Conservation (phyloP, 441 rosid species). For the Dalechampia spathulata region DNA sequence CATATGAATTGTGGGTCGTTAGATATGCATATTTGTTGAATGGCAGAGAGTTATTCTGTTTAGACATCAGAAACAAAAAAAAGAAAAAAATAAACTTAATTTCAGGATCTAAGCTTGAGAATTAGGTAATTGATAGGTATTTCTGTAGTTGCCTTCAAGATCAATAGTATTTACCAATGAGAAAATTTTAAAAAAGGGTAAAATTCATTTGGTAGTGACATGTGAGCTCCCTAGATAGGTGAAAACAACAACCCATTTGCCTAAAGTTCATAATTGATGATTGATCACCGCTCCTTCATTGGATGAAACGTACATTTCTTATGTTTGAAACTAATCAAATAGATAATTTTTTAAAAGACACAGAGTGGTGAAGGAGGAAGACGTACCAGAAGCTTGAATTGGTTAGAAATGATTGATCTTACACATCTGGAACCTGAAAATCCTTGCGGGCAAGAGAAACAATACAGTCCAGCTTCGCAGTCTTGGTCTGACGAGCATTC, state of each 20-base stretch:
- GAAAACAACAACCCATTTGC: not conserved
- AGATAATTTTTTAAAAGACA: not conserved
- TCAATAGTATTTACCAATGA: too few species aligned
- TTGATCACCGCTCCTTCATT: slow-evolving; percentile 2
- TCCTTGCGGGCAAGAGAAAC: slow-evolving; percentile 46
- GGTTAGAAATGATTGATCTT: slow-evolving; percentile 49
- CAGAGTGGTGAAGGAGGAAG: not conserved
- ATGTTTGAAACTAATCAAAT: not conserved
- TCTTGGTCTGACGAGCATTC: slow-evolving; percentile 53
- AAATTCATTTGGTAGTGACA: not conserved
- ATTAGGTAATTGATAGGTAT: too few species aligned
- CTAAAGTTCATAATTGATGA: not conserved
- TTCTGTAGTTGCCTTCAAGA: too few species aligned
- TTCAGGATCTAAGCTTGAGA: too few species aligned
- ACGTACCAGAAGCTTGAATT: slow-evolving; percentile 60
- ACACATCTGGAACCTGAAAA: slow-evolving; percentile 50
- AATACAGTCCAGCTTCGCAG: slow-evolving; percentile 55
- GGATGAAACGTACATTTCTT: slow-evolving; percentile 34
- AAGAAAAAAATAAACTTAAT: not conserved
- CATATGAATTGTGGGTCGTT: slow-evolving; percentile 69
- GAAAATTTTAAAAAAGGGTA: not conserved
- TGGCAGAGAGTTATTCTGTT: slow-evolving; percentile 67
- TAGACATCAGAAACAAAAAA: slow-evolving; percentile 10
- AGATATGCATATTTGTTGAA: slow-evolving; percentile 74
- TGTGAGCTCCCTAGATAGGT: not conserved